Conservation (phyloP, 2,329 filamentous ascomycete genomes). For the Davidsoniella eucalypti region DNA sequence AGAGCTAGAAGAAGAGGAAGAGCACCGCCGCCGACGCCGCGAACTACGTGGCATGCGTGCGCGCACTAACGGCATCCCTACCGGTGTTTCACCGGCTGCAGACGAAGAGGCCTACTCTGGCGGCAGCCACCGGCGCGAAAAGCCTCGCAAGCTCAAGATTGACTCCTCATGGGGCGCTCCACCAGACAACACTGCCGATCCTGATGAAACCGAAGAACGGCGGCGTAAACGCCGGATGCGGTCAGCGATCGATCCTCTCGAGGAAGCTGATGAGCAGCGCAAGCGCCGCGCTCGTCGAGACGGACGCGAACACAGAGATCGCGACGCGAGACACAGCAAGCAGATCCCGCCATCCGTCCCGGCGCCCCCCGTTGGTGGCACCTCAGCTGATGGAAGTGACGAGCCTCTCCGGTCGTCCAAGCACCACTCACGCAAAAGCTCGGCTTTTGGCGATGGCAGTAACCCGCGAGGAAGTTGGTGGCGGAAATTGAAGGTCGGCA, state of each 20-base stretch:
- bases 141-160: too few relatives aligned
- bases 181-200: slow-evolving; percentile 31
- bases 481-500: slow-evolving; percentile 35
- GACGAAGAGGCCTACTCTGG: slow-evolving; percentile 8
- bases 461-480: slow-evolving; percentile 42
- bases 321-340: slow-evolving; percentile 16
- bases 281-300: slow-evolving; percentile 29
- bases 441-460: slow-evolving; percentile 21
- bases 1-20: slow-evolving; percentile 30
- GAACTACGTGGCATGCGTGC: slow-evolving; percentile 28
- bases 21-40: slow-evolving; percentile 35
- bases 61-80: not conserved
- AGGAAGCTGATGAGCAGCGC: slow-evolving; percentile 27
- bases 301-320: slow-evolving; percentile 22
- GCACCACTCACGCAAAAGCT: slow-evolving; percentile 23
- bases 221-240: slow-evolving; percentile 24
- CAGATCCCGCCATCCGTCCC: slow-evolving; percentile 14
- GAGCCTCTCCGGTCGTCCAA: slow-evolving; percentile 21
- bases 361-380: slow-evolving; percentile 14
- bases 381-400: slow-evolving; percentile 27
- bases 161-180: slow-evolving; percentile 31
- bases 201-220: slow-evolving; percentile 15
- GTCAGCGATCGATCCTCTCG: slow-evolving; percentile 13
- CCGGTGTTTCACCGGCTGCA: slow-evolving; percentile 11
- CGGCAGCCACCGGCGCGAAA: too few relatives aligned